Conservation (phyloP, 106 monocot species). For the Phalaenopsis equestris region DNA sequence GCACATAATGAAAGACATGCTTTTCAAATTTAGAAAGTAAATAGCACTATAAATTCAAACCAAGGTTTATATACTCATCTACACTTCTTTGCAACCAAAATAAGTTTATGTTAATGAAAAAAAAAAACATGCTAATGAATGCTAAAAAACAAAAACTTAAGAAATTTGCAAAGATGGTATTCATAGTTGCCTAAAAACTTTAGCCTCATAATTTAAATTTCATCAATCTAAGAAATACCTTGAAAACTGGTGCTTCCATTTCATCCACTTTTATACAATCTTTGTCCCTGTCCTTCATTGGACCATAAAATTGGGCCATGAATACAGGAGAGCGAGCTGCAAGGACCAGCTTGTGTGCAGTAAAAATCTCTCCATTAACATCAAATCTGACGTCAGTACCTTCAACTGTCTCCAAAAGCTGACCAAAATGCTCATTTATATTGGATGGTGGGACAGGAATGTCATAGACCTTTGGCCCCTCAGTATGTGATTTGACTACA, state of each 20-base stretch:
- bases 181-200: background rate
- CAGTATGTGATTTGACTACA: conserved; percentile 65
- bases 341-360: conserved; percentile 75
- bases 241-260: conserved; percentile 85
- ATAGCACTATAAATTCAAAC: background rate
- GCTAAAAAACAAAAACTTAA: background rate
- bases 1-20: background rate
- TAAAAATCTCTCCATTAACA: conserved; percentile 72
- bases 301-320: conserved; percentile 92
- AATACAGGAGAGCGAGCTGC: conserved; percentile 90
- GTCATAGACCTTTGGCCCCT: conserved; percentile 68
- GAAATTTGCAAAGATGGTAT: background rate
- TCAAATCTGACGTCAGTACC: conserved; percentile 67
- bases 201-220: background rate
- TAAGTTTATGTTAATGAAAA: background rate
- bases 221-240: conserved; percentile 34
- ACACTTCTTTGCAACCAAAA: background rate
- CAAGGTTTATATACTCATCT: background rate
- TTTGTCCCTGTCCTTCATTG: conserved; percentile 70
- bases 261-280: conserved; percentile 67
- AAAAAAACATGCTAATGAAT: background rate
- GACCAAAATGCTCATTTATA: conserved; percentile 69
- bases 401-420: conserved; percentile 49
- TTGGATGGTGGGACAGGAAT: conserved; percentile 69
- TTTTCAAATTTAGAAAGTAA: background rate